Evolutionary conservation across 2,329 filamentous ascomycete species (phyloP), one percentile per base, ranked within the genome.

Genomic region (Aureobasidium sp.): DNA sequence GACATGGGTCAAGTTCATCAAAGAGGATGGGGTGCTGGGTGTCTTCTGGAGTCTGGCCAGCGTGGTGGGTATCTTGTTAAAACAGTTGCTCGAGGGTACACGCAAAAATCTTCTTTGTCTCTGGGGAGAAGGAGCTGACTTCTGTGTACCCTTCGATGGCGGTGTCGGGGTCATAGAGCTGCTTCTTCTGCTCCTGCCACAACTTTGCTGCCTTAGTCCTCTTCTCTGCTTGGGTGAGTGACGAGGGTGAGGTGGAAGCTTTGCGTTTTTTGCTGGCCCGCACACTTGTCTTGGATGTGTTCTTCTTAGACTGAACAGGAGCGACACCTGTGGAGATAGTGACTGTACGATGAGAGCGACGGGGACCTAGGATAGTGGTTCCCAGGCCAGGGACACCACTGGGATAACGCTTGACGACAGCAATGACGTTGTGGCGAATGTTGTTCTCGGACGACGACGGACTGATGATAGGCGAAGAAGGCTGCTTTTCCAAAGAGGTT

Each of bases 11-110:
- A 24, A 24, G 4, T 24, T 24, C 24, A 24, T 24, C 24, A 24
- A 24, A 24, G 24, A 24, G 24, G 24, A 24, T 24, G 24, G 37
- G 37, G 12, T 5, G 15, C 12, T 5, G 12, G 12, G 35, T 5
- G 5, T 15, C 2, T 37, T 37, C 9, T 37, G 1, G 15, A 1
- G 7, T n/a, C 7, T 14, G 3, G 6, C 5, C 17, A 40, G 37
- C 5, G 6, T 22, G 19, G 40, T 22, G 8, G 19, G n/a, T 0
- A 9, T 0, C 3, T n/a, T 11, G 2, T 22, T 12, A 0, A 12
- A 2, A 12, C 3, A 12, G 9, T 3, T 22, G n/a, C 12, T 19
- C n/a, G 2, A 2, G 22, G 5, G 40, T 19, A 12, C 12, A 22
- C 8, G 19, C n/a, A 4, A 44, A 9, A 8, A 22, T 22, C 9